Evolutionary conservation across 306 rosid species (phyloP), one percentile per base, ranked within the genome.

Genomic region (Canavalia ensiformis): DNA sequence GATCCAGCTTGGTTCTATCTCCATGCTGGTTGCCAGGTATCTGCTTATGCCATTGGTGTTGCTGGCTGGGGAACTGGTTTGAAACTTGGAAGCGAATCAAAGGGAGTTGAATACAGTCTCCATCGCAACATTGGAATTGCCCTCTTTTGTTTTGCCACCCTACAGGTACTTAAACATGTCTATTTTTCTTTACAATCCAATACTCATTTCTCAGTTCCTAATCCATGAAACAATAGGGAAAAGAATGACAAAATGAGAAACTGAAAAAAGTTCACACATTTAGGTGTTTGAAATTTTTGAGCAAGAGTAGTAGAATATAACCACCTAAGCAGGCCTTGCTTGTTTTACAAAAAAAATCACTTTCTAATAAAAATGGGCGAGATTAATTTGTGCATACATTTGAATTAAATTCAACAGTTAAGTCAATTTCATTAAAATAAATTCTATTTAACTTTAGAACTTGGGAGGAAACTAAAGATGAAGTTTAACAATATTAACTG

Each of bases 1-100:
- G 97, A 92, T 84, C 97, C 97, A 11, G 92, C 86, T 31, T 93
- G 99, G 99, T 95, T 95, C 88, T 95, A 95, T 85, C 93, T 93
- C 49, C 99, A 95, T 82, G 81, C 70, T 34, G 77, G 47, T 45
- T 90, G 97, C 80, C 97, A 93, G 60, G 7, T 90, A 7, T 90
- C 94, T 68, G 92, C 91, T 78, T 93, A 91, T 67, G 93, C 83
- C 68, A 83, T 95, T 64, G 99, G 99, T 3, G 95, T 91, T 30
- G 94, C 97, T 30, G 99, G 99, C 44, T 95, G 99, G 99, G 97
- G 74, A 6, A 90, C 95, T 42, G 99, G 99, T 37, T 45, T 95
- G 41, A 90, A 85, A 91, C 97, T 95, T 8, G 99, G 99, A 74
- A 84, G 88, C 29, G 84, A 91, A 70, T 92, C 97, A 1, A 55